Evolutionary conservation across 768 basidiomycete genomes (phyloP).

Genomic region (Inosperma sp.): DNA sequence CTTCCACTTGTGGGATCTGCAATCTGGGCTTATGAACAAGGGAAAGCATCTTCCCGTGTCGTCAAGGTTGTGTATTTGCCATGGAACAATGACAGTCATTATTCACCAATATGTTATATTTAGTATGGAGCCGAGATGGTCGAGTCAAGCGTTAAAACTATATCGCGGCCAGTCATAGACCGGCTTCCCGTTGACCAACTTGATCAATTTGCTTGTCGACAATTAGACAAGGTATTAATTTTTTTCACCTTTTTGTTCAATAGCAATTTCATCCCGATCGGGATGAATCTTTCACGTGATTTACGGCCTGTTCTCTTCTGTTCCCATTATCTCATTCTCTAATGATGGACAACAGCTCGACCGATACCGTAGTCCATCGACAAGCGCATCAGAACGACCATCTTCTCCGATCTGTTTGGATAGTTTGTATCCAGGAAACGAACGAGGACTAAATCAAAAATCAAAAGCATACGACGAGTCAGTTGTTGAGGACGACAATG

Average conservation of each 20-base stretch:
- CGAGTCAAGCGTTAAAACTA: conserved; percentile 76
- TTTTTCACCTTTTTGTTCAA: neutral
- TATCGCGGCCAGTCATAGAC: conserved; percentile 78
- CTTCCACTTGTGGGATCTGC: conserved; percentile 73
- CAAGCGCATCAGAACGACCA: conserved; percentile 17
- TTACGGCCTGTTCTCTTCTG: conserved; percentile 7
- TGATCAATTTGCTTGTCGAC: conserved; percentile 85
- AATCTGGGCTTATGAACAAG: conserved; percentile 70
- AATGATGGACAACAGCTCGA: conserved; percentile 37
- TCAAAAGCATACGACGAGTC: conserved; percentile 9
- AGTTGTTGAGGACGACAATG: too few species aligned
- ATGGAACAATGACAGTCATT: neutral
- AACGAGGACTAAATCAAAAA: neutral
- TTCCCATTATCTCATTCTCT: neutral
- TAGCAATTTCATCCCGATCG: conserved; percentile 1
- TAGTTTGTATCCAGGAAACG: conserved; percentile 13
- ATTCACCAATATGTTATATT: neutral
- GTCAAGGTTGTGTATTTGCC: conserved; percentile 67
- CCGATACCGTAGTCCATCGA: conserved; percentile 43
- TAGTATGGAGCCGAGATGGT: conserved; percentile 88
- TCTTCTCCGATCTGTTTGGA: neutral
- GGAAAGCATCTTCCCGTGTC: conserved; percentile 77
- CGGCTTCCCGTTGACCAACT: conserved; percentile 71
- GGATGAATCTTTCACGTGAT: neutral
- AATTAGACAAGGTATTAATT: conserved; percentile 75